These are phyloP conservation scores for Trichoderma sp. DNA, from an alignment of 2,329 filamentous ascomycete genomes.

Conservation along the genomic window DNA sequence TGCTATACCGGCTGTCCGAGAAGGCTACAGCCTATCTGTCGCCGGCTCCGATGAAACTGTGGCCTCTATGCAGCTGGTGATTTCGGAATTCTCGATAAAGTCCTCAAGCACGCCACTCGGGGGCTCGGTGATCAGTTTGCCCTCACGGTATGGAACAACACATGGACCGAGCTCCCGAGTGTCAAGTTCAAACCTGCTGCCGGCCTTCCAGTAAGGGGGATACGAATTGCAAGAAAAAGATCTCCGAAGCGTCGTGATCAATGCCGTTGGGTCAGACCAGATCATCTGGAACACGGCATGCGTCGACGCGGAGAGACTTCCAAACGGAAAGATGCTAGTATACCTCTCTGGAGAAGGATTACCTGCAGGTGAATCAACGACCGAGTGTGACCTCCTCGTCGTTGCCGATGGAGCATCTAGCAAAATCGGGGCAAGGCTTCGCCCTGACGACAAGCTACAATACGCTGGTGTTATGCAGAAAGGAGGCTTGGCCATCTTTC, in stretches of 20 bases:
- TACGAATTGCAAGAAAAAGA: slow-evolving; percentile 1
- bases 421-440: slow-evolving; percentile 43
- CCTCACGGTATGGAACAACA: slow-evolving; percentile 2
- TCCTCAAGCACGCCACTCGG: slow-evolving; percentile 34
- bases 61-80: slow-evolving; percentile 41
- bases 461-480: slow-evolving; percentile 47
- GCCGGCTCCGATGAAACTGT: slow-evolving; percentile 36
- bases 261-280: slow-evolving; percentile 10
- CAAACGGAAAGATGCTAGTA: slow-evolving; percentile 35
- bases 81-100: slow-evolving; percentile 40
- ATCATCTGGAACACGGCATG: slow-evolving; percentile 29
- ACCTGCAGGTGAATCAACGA: slow-evolving; percentile 21
- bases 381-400: slow-evolving; percentile 47
- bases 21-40: slow-evolving; percentile 42
- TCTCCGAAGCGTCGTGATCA: neutral
- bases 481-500: slow-evolving; percentile 44
- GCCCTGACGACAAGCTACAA: slow-evolving; percentile 45
- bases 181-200: neutral
- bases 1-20: slow-evolving; percentile 33
- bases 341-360: slow-evolving; percentile 12
- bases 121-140: neutral
- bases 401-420: slow-evolving; percentile 50
- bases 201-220: neutral
- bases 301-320: slow-evolving; percentile 31
- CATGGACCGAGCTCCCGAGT: neutral